These are phyloP conservation scores for Zea luxurians DNA, from an alignment of 176 grass and related monocot species.

Conservation along the genomic window DNA sequence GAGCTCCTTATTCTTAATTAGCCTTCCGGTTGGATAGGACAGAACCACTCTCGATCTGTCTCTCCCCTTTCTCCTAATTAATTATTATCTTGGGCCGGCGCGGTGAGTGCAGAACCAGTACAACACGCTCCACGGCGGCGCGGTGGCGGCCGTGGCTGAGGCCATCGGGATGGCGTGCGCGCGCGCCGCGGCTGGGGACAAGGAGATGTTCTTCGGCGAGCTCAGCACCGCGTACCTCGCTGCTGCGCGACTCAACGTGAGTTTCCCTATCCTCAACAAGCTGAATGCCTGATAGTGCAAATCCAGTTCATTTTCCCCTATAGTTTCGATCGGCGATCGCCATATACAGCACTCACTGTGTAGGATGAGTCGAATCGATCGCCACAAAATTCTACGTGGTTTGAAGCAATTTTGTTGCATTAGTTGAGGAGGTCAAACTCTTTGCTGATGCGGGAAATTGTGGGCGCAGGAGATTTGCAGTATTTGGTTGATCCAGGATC, in stretches of 20 bases:
- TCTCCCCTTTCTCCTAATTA: neutral
- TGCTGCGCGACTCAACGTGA: slow-evolving; percentile 47
- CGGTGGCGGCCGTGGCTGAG: slow-evolving; percentile 53
- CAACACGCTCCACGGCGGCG: slow-evolving; percentile 62
- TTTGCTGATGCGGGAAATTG: neutral
- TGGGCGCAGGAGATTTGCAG: neutral
- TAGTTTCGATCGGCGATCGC: neutral
- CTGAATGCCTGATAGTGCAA: neutral
- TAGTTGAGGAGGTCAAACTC: neutral
- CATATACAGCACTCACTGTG: neutral
- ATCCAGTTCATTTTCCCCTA: neutral
- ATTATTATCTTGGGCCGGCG: neutral
- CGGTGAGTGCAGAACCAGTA: slow-evolving; percentile 44
- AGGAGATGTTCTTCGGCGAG: slow-evolving; percentile 66
- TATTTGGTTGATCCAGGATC: neutral
- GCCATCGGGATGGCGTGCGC: slow-evolving; percentile 50
- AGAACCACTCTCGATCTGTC: neutral
- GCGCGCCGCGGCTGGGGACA: slow-evolving; percentile 35
- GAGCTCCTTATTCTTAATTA: neutral
- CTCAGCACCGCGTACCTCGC: slow-evolving; percentile 53
- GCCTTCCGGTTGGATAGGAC: neutral
- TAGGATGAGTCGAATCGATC: neutral
- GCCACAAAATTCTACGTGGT: neutral
- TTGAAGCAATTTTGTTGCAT: neutral
- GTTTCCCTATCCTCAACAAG: neutral